Evolutionary conservation across 1,284 basidiomycete genomes (phyloP).

Genomic region (Sanguinoderma infundibulare): DNA sequence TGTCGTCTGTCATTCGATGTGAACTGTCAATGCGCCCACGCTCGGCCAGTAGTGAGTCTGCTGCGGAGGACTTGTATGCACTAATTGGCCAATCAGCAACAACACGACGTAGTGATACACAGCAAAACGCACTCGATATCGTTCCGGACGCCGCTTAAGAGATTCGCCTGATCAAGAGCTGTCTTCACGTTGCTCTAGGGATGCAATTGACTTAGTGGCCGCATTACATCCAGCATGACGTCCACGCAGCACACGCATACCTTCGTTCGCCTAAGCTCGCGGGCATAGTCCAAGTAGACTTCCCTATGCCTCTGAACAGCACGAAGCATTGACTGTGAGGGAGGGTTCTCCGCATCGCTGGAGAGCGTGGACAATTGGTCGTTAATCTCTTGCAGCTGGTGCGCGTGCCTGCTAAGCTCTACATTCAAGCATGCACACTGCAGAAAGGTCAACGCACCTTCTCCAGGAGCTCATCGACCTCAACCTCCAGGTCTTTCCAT

Average conservation of each 20-base stretch:
- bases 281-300: constrained; percentile 85
- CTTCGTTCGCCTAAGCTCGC: constrained; percentile 86
- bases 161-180: constrained; percentile 85
- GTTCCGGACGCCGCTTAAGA: constrained; percentile 91
- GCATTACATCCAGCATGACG: no score
- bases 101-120: not conserved
- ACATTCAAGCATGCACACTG: constrained; percentile 18
- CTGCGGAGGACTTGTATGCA: constrained; percentile 87
- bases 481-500: constrained; percentile 83
- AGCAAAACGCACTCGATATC: constrained; percentile 83
- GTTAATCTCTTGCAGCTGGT: constrained; percentile 83
- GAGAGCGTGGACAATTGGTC: constrained; percentile 74
- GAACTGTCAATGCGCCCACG: constrained; percentile 89
- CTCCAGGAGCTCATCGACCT: constrained; percentile 86
- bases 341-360: constrained; percentile 72
- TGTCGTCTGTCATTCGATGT: constrained; percentile 93
- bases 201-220: not conserved
- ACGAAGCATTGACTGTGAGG: constrained; percentile 86
- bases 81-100: constrained; percentile 40
- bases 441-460: constrained; percentile 59
- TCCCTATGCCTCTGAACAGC: constrained; percentile 91
- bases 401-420: constrained; percentile 21
- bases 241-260: constrained; percentile 41
- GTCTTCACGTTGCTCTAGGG: constrained; percentile 80
- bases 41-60: constrained; percentile 89